Conservation (phyloP, 495 filamentous ascomycete genomes). For the Penicillium robsamsonii region DNA sequence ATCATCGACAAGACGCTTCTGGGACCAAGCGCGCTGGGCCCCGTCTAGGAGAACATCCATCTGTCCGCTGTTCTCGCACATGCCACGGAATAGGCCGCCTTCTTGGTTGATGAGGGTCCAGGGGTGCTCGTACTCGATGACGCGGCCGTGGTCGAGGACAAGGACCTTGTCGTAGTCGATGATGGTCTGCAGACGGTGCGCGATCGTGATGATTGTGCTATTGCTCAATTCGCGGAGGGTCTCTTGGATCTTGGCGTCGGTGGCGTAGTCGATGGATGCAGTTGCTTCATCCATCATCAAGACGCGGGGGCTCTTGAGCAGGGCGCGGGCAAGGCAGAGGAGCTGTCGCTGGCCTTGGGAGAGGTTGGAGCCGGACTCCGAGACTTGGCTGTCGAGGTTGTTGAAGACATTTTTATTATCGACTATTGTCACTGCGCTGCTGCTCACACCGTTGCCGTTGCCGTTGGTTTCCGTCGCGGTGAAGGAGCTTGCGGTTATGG, state of each 20-base stretch:
- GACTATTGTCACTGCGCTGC: slow-evolving; percentile 30
- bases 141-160: slow-evolving; percentile 83
- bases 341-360: slow-evolving; percentile 97
- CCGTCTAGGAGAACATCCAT: slow-evolving; percentile 66
- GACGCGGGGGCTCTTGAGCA: slow-evolving; percentile 88
- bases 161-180: slow-evolving; percentile 99
- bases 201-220: slow-evolving; percentile 95
- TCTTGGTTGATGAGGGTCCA: slow-evolving; percentile 69
- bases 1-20: slow-evolving; percentile 54
- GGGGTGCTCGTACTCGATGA: slow-evolving; percentile 88
- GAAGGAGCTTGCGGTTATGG: slow-evolving; percentile 39
- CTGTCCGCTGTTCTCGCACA: slow-evolving; percentile 96
- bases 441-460: slow-evolving; percentile 41
- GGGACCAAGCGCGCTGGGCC: slow-evolving; percentile 70
- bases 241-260: slow-evolving; percentile 92
- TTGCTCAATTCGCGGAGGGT: slow-evolving; percentile 82
- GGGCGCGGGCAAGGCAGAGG: slow-evolving; percentile 87
- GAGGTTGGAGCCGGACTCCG: slow-evolving; percentile 92
- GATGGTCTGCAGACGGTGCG: slow-evolving; percentile 95
- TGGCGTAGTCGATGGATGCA: slow-evolving; percentile 95
- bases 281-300: slow-evolving; percentile 99
- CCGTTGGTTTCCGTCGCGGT: slow-evolving; percentile 22
- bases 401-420: slow-evolving; percentile 95
- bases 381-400: slow-evolving; percentile 77
- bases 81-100: slow-evolving; percentile 72